phyloP scores from a whole-genome alignment of 257 asterid genomes.

The Mentha longifolia region DNA sequence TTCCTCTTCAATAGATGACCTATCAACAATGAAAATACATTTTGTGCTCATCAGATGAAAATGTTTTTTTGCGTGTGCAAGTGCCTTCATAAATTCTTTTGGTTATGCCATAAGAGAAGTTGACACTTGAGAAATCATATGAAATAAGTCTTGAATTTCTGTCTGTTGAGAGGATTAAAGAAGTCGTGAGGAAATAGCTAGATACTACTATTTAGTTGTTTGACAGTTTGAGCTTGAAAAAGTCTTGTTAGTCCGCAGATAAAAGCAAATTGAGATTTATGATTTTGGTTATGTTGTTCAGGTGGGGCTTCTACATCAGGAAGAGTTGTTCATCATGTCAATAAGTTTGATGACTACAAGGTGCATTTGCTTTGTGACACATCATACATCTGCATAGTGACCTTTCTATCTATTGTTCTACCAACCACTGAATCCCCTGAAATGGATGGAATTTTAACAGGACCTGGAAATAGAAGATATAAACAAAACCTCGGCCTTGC shows the following conservation, averaged over 20 bases:
- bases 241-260: background rate
- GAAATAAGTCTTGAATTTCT: constrained; percentile 1
- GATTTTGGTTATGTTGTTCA: constrained; percentile 32
- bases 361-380: constrained; percentile 40
- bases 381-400: constrained; percentile 13
- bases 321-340: constrained; percentile 73
- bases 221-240: background rate
- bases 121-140: constrained; percentile 3
- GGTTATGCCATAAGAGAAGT: background rate
- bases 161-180: background rate
- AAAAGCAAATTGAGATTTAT: constrained; percentile 2
- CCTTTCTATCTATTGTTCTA: background rate
- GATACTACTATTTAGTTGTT: background rate
- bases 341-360: constrained; percentile 74
- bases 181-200: background rate
- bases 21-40: constrained; percentile 7
- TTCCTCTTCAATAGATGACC: background rate
- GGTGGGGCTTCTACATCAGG: constrained; percentile 87
- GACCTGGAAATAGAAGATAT: constrained; percentile 42
- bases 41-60: constrained; percentile 11
- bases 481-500: constrained; percentile 18
- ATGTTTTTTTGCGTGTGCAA: background rate
- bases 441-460: constrained; percentile 47
- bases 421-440: constrained; percentile 18
- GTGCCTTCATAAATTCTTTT: background rate